A percentile compares a stretch with the other conserved stretches of the same genome.
Evolutionary conservation across 371 early-diverging fungal species (phyloP).

Genomic region (Fennellomyces sp.): DNA sequence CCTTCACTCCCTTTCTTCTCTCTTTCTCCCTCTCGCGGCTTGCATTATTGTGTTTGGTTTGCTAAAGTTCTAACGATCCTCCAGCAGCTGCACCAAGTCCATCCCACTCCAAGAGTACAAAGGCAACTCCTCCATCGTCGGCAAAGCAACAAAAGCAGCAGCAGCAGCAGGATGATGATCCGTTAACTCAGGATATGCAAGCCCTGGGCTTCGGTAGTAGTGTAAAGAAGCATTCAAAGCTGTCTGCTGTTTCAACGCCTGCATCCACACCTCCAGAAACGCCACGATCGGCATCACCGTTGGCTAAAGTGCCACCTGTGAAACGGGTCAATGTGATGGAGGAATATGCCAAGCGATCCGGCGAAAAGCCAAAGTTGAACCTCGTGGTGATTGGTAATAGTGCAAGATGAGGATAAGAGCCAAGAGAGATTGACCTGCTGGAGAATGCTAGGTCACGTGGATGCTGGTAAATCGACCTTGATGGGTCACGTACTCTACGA

Average conservation of each 20-base stretch:
- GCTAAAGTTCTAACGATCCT: neutral
- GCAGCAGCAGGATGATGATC: conserved; percentile 30
- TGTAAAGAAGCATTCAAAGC: conserved; percentile 3
- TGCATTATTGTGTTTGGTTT: neutral
- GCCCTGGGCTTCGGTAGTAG: conserved; percentile 45
- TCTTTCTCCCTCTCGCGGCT: conserved; percentile 3
- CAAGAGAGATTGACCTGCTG: neutral
- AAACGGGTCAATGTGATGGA: conserved; percentile 73
- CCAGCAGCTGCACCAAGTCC: conserved; percentile 11
- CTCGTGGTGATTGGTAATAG: conserved; percentile 81
- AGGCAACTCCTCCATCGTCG: neutral
- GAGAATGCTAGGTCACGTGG: conserved; percentile 87
- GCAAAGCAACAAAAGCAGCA: neutral
- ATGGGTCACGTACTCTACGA: conserved; percentile 96
- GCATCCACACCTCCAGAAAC: conserved; percentile 16
- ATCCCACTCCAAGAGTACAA: conserved; percentile 8
- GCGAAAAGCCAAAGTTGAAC: conserved; percentile 75
- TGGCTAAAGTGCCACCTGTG: conserved; percentile 40
- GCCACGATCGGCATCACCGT: conserved; percentile 34
- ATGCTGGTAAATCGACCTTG: conserved; percentile 98
- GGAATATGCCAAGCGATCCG: conserved; percentile 74
- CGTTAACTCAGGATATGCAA: conserved; percentile 52
- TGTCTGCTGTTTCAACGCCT: conserved; percentile 12
- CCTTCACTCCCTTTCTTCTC: neutral
- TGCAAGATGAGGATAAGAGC: neutral